phyloP scores from a whole-genome alignment of 257 asterid genomes.

The Ilex aquifolium region DNA sequence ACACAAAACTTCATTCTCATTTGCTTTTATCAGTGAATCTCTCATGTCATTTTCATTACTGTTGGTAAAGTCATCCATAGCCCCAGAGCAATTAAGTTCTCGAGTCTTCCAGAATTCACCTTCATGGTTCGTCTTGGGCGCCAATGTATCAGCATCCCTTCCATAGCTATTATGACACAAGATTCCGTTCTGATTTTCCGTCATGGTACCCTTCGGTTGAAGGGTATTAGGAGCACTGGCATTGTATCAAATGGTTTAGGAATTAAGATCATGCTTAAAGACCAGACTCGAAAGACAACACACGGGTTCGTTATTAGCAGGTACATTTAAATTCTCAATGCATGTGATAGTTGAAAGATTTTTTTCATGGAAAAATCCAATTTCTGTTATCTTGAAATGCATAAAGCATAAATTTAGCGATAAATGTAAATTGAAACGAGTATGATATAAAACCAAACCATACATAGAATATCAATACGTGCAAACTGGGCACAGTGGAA shows the following conservation, averaged over 20 bases:
- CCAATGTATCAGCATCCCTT: slow-evolving; percentile 17
- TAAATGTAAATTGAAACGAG: too few species aligned
- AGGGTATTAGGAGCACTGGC: background rate
- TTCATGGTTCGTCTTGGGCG: slow-evolving; percentile 20
- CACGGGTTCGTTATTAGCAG: slow-evolving; percentile 6
- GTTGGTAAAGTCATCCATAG: slow-evolving; percentile 23
- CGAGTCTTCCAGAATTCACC: slow-evolving; percentile 24
- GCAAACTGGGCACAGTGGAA: too few species aligned
- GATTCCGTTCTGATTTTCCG: background rate
- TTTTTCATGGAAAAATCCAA: background rate
- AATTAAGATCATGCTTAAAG: too few species aligned
- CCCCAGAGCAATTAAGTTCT: slow-evolving; percentile 16
- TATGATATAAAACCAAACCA: too few species aligned
- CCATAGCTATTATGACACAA: slow-evolving; percentile 25
- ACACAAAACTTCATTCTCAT: slow-evolving; percentile 20
- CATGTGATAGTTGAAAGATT: background rate
- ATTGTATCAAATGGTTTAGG: background rate
- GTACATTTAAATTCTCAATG: slow-evolving; percentile 6
- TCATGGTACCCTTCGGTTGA: background rate
- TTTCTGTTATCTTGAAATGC: background rate
- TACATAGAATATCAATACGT: too few species aligned
- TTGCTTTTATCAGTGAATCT: slow-evolving; percentile 21
- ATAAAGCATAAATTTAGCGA: background rate
- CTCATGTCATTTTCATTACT: slow-evolving; percentile 18
- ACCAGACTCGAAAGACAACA: slow-evolving; percentile 7